Evolutionary conservation across 805 yeast species (phyloP).

Genomic region (Starmerella lactis-condensi): DNA sequence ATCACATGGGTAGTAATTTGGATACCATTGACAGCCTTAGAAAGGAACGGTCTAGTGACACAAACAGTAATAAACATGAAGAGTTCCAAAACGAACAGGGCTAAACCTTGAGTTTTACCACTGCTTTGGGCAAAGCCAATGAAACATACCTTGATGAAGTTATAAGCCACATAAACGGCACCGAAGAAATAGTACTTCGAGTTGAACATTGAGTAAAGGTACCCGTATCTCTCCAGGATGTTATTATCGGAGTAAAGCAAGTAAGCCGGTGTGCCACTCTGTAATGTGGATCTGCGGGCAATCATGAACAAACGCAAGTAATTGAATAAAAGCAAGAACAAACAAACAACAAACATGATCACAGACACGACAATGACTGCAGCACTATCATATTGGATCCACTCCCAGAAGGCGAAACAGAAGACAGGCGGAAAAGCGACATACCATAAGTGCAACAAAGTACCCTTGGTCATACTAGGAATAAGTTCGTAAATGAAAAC

Average conservation of each 20-base stretch:
- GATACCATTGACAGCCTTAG: constrained; percentile 61
- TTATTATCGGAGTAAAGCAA: constrained; percentile 59
- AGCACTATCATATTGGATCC: constrained; percentile 61
- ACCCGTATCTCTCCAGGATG: constrained; percentile 65
- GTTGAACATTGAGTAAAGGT: constrained; percentile 72
- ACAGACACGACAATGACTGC: constrained; percentile 73
- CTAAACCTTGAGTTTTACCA: constrained; percentile 67
- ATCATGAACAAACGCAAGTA: constrained; percentile 42
- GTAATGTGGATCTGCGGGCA: constrained; percentile 42
- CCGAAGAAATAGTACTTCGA: constrained; percentile 77
- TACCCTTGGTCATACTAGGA: constrained; percentile 63
- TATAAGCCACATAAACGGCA: constrained; percentile 39
- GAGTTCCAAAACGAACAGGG: constrained; percentile 57
- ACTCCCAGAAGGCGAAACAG: constrained; percentile 75
- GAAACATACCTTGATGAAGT: constrained; percentile 48
- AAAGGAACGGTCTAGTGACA: constrained; percentile 54
- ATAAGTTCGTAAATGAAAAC: constrained; percentile 33
- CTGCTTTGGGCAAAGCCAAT: constrained; percentile 62
- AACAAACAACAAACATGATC: constrained; percentile 42
- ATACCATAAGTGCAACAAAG: constrained; percentile 56
- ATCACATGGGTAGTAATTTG: constrained; percentile 58
- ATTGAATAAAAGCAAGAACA: constrained; percentile 46
- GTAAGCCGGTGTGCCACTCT: constrained; percentile 70
- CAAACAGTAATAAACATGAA: constrained; percentile 47
- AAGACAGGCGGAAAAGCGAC: constrained; percentile 74